Base-by-base conservation (phyloP, 2,329 filamentous ascomycete species). In the Orbilia javanica region DNA sequence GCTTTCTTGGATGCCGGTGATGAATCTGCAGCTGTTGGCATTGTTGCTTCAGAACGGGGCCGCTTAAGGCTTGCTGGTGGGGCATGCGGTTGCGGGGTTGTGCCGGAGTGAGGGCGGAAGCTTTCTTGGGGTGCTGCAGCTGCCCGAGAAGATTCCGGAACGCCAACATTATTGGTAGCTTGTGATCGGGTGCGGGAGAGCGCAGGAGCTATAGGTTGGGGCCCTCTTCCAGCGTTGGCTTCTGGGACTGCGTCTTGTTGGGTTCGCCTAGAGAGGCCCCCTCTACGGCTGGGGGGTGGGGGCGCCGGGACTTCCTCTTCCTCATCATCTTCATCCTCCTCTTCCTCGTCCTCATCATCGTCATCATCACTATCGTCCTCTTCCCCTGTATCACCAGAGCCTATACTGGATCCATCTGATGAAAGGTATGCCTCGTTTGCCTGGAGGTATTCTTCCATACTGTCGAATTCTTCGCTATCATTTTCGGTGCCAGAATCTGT, bases 31-130 rank as follows among this genome's bases (percentile, higher is more conserved):
- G 39, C 46, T 31, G 48, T 34, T 36, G 44, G 34, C 29, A 22
- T 66, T 29, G 8, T 18, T 27, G 72, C 20, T 36, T 70, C 66
- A 4, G 73, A n/a, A 13, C 27, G 65, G 27, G 48, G 62, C 60
- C 57, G 20, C 55, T 72, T 79, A 62, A 52, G 67, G 27, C 20
- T 68, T 22, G 60, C 50, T 55, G 11, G 72, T 31, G 46, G 39
- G 29, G 36, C 34, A 29, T n/a, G 34, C 11, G 29, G 53, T 55
- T 60, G 53, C 39, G 69, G 48, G 25, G 52, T 44, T 57, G 63
- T 13, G 11, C 11, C n/a, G 36, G 36, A 13, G n/a, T 11, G 36
- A 39, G 36, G 36, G 11, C 60, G 18, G 42, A 10, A 44, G n/a
- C n/a, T 46, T 34, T 55, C 25, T 63, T 36, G 34, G 55, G 62